These are phyloP conservation scores for Gloeopeniophorella convolvens DNA, from an alignment of 768 basidiomycete genomes.

Conservation along the genomic window DNA sequence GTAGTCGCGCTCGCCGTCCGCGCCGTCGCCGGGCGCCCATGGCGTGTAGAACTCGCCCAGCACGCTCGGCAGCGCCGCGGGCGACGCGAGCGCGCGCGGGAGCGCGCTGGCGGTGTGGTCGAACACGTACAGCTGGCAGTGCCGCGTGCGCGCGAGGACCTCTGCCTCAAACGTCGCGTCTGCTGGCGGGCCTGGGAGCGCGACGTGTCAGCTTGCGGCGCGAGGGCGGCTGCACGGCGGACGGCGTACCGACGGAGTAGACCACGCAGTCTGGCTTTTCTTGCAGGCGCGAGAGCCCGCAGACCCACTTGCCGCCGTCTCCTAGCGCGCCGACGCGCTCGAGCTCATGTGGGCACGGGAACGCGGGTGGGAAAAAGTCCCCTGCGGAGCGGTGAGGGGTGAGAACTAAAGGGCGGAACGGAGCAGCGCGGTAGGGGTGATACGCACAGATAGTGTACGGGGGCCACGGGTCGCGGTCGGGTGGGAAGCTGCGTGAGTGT, in stretches of 20 bases:
- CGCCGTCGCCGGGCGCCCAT: neutral
- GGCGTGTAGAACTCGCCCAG: conserved; percentile 15
- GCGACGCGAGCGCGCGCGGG: conserved; percentile 21
- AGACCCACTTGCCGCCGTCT: conserved; percentile 68
- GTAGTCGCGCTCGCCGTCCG: conserved; percentile 30
- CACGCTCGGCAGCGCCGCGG: conserved; percentile 17
- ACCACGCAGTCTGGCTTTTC: conserved; percentile 51
- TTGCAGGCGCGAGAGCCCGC: conserved; percentile 50
- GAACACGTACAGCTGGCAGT: conserved; percentile 57
- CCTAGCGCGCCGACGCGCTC: conserved; percentile 45
- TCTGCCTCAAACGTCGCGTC: conserved; percentile 62
- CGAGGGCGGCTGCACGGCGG: too few relatives aligned
- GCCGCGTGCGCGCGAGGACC: conserved; percentile 39
- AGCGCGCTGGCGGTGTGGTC: conserved; percentile 33
- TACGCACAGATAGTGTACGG: conserved; percentile 20
- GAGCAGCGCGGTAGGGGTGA: too few relatives aligned
- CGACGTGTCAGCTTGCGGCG: neutral
- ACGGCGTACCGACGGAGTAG: conserved; percentile 53
- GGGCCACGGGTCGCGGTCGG: conserved; percentile 20
- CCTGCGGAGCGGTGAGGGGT: conserved; percentile 22
- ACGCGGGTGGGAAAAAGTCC: conserved; percentile 43
- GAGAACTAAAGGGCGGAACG: neutral
- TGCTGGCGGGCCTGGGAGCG: conserved; percentile 39
- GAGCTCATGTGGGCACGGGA: conserved; percentile 38
- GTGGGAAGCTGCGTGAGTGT: conserved; percentile 14